These are phyloP conservation scores for Persicaria maculosa DNA, from an alignment of 148 eudicot species.

Conservation along the genomic window DNA sequence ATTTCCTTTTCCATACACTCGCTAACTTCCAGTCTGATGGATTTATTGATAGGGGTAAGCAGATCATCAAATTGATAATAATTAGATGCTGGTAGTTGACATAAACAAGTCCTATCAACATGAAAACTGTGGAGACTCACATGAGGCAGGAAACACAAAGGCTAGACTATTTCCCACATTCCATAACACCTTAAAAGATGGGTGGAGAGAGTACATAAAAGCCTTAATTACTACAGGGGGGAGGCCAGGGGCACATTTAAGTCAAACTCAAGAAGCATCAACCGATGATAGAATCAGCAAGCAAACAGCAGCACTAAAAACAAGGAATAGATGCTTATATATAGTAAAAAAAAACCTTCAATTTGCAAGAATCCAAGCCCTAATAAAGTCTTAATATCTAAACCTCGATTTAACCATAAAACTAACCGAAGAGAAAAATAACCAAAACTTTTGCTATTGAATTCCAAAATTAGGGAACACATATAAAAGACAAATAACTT, in stretches of 20 bases:
- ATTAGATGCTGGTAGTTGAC: conserved; percentile 61
- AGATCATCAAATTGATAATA: conserved; percentile 84
- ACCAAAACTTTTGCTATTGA: too few species aligned
- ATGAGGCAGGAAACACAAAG: not conserved
- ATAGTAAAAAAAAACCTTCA: not conserved
- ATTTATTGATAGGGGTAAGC: conserved; percentile 59
- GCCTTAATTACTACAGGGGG: conserved; percentile 55
- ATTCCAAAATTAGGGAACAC: too few species aligned
- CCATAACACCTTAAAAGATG: not conserved
- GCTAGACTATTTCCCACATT: not conserved
- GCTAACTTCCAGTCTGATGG: conserved; percentile 58
- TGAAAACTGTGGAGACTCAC: not conserved
- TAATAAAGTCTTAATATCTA: too few species aligned
- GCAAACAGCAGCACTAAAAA: not conserved
- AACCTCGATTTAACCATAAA: too few species aligned
- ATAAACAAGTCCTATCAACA: conserved; percentile 8
- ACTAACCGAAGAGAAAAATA: too few species aligned
- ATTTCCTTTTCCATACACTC: conserved; percentile 78
- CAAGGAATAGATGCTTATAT: not conserved
- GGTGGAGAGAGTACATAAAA: not conserved
- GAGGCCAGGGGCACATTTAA: conserved; percentile 50
- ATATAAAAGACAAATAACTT: too few species aligned
- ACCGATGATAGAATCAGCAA: not conserved
- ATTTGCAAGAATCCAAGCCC: not conserved
- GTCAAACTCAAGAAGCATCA: not conserved